phyloP scores from a whole-genome alignment of 192 early-diverging fungal species.

The Linnemannia zychae region DNA sequence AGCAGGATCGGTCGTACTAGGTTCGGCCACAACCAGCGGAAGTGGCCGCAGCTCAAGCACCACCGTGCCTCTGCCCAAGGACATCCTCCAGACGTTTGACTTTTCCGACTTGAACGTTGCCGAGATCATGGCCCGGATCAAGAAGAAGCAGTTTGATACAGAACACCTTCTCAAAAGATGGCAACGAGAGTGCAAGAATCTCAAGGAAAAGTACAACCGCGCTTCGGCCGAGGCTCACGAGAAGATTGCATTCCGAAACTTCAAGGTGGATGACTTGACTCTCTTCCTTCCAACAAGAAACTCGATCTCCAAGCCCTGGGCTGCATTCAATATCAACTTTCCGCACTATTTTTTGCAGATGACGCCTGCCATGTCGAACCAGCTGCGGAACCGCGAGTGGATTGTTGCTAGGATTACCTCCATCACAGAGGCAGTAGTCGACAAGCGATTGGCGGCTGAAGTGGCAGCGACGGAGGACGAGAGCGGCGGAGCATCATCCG shows the following conservation, averaged over 20 bases:
- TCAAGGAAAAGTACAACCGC: conserved; percentile 65
- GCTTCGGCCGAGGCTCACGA: conserved; percentile 54
- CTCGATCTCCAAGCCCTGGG: conserved; percentile 67
- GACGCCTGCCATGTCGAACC: conserved; percentile 49
- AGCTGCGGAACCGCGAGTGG: conserved; percentile 61
- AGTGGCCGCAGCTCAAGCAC: conserved; percentile 37
- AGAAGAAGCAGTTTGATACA: conserved; percentile 46
- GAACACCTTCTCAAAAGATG: conserved; percentile 55
- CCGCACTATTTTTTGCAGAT: conserved; percentile 67
- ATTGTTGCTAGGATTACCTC: conserved; percentile 65
- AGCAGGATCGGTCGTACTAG: background rate
- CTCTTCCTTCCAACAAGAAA: conserved; percentile 69
- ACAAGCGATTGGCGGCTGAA: conserved; percentile 39
- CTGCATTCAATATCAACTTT: conserved; percentile 70
- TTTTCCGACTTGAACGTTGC: conserved; percentile 34
- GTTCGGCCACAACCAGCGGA: background rate
- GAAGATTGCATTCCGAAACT: conserved; percentile 72
- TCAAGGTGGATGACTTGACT: conserved; percentile 69
- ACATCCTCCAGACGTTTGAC: conserved; percentile 39
- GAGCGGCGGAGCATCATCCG: conserved; percentile 7
- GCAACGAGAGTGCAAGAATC: conserved; percentile 48
- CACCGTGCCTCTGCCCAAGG: conserved; percentile 35
- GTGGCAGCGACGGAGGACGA: conserved; percentile 18
- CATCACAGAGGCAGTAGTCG: conserved; percentile 62
- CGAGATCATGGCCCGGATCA: conserved; percentile 36